Evolutionary conservation across 1,284 basidiomycete genomes (phyloP).

Genomic region (Pseudomicrostroma phylloplanum): DNA sequence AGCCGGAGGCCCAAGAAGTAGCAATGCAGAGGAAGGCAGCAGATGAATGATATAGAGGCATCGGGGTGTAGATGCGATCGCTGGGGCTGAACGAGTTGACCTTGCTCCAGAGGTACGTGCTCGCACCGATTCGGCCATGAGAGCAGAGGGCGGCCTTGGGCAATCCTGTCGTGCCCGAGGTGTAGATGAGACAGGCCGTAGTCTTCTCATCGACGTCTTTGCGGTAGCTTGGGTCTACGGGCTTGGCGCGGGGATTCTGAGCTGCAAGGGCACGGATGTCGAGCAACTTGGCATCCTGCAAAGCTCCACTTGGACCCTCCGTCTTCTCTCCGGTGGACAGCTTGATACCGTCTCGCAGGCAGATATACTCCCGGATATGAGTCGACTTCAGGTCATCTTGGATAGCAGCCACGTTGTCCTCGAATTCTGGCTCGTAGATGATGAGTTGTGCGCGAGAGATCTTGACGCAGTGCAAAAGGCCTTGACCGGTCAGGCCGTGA

Average conservation of each 20-base stretch:
- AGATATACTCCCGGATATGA: slow-evolving; percentile 25
- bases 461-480: slow-evolving; percentile 46
- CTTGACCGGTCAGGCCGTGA: slow-evolving; percentile 43
- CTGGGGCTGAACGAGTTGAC: slow-evolving; percentile 29
- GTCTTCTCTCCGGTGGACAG: slow-evolving; percentile 16
- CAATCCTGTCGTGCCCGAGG: slow-evolving; percentile 42
- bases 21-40: slow-evolving; percentile 48
- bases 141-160: slow-evolving; percentile 50
- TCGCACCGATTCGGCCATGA: slow-evolving; percentile 46
- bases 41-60: slow-evolving; percentile 48
- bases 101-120: slow-evolving; percentile 33
- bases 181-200: slow-evolving; percentile 40
- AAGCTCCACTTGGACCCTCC: slow-evolving; percentile 15
- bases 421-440: slow-evolving; percentile 45
- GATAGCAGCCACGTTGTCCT: slow-evolving; percentile 30
- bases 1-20: slow-evolving; percentile 32
- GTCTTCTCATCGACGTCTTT: slow-evolving; percentile 24
- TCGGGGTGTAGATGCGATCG: slow-evolving; percentile 50
- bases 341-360: slow-evolving; percentile 41
- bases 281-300: slow-evolving; percentile 23
- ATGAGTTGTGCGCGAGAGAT: slow-evolving; percentile 38
- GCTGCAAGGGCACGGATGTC: slow-evolving; percentile 27
- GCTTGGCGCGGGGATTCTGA: slow-evolving; percentile 21
- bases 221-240: slow-evolving; percentile 25
- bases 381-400: slow-evolving; percentile 22